Base-by-base conservation (phyloP, 2,329 filamentous ascomycete species). In the Sclerotinia nivalis region DNA sequence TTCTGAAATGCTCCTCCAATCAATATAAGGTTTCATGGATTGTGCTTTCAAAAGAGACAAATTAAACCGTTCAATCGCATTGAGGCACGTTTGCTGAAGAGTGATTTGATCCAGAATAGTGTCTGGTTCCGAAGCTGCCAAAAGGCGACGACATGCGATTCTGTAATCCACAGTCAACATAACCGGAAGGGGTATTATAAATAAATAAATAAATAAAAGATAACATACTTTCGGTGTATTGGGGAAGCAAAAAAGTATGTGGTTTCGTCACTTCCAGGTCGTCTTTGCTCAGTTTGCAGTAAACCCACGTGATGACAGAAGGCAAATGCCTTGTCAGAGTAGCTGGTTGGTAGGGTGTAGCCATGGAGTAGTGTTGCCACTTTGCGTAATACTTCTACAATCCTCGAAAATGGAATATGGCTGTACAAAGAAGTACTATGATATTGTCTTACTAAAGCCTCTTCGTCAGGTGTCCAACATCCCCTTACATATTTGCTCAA, bases 11-110 rank as follows among this genome's bases (percentile, higher is more conserved):
- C 61, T 31, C 45, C 47, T 31, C 61, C 45, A 40, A 2, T 52
- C 15, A 25, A 9, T 62, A 31, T 22, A 15, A 15, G 13, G 40
- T 1, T 43, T 15, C 4, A 9, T 43, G 2, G 40, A 15, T 5
- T 5, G 12, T 43, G 2, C 4, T 15, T 43, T 43, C 40, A 64
- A 37, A 52, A 37, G 7, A 40, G 61, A 64, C 20, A 45, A 31
- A 15, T 31, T 64, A 25, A 52, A 52, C 7, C 45, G 50, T 52
- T 40, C 61, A 28, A 64, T 52, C 9, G 61, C 45, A 15, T 50
- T 64, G 15, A 64, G 9, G 37, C 47, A 64, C 22, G 31, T 37
- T 64, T 64, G 45, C 18, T 45, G 58, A 47, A 61, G 58, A 18
- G 25, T 34, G 18, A 13, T 47, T 61, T 20, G 12, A 61, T 61